Evolutionary conservation across 805 yeast genomes (phyloP), one percentile per base, ranked within the genome.

Genomic region (Myxozyma kluyveri): DNA sequence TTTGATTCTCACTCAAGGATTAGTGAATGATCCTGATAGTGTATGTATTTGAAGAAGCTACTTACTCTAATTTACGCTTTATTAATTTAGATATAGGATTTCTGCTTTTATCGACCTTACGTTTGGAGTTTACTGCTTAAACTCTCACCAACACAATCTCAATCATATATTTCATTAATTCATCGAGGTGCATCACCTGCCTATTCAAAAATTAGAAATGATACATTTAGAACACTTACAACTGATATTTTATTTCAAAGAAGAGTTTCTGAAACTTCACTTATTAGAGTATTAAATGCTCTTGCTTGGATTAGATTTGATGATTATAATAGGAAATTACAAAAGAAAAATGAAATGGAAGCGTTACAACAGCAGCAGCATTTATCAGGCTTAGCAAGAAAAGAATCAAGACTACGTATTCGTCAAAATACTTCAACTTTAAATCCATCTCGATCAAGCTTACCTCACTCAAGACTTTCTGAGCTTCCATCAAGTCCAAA

Each of bases 221-320:
- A 89, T 64, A 85, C 95, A 0, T 88, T 88, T 61, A 71, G 96
- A 52, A 89, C 96, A 0, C 74, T 89, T 59, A 84, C 86, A 67
- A 83, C 87, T 33, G 95, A 89, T 64, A 70, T 73, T 23, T 65
- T 67, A 14, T 89, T 88, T 69, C 81, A 79, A 51, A 69, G 70
- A 43, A 77, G 76, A 49, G 96, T 88, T 1, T 67, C 80, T n/a
- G 95, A 88, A 62, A 80, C 78, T 2, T 70, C 86, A 0, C 68
- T 89, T 39, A 75, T 84, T 7, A 69, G 96, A 41, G 71, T 88
- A 2, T 73, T 89, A 23, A 84, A 86, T 29, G 82, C 86, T n/a
- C 78, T 81, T 63, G 95, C 95, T 6, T 66, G 69, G 70, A 42
- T 42, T 33, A 44, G 56, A 27, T 47, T 45, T 52, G 57, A 56